Base-by-base conservation (phyloP, 192 early-diverging fungal species). In the Nowakowskiella sp. region DNA sequence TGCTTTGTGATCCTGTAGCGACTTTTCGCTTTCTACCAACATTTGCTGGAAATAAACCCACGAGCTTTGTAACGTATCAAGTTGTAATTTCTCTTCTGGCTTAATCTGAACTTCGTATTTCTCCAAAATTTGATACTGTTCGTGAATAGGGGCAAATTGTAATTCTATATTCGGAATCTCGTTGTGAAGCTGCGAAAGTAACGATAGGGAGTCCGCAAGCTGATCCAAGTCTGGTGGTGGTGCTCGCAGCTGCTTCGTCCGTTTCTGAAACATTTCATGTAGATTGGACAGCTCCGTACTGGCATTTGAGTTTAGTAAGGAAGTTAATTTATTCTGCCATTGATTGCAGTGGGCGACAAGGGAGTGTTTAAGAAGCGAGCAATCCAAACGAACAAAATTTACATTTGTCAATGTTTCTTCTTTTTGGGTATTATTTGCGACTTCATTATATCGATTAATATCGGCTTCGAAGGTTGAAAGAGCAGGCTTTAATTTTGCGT, bases 371-470 rank as follows among this genome's bases (percentile, higher is more conserved):
- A 82, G 64, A 6, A 58, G 53, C 16, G 80, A 82, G 61, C 79
- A 74, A 47, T 82, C 80, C 2, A 82, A 45, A 1, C 77, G 64
- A 2, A 69, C 68, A 57, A 82, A 82, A 47, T 79, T 81, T 51
- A 82, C 69, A 55, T 82, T 81, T 22, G 78, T 80, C 27, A 82
- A 55, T 3, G 80, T 82, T 58, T 82, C 80, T 49, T 82, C 80
- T 50, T 82, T 81, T 44, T 82, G 80, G 5, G 78, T 73, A 57
- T 82, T 82, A 61, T 82, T 82, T 21, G 80, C 80, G 0, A 82
- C 78, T 55, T 82, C 80, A 55, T 82, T 82, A 58, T 82, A 82
- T 4, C 80, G 57, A 33, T 81, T 82, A 57, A 82, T 82, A 56
- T 82, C 80, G 4, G 72, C 76, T 48, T 82, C 80, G 55, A 82